Evolutionary conservation across 164 flowering plant species (phyloP).

Genomic region (Liriodendron chinense): DNA sequence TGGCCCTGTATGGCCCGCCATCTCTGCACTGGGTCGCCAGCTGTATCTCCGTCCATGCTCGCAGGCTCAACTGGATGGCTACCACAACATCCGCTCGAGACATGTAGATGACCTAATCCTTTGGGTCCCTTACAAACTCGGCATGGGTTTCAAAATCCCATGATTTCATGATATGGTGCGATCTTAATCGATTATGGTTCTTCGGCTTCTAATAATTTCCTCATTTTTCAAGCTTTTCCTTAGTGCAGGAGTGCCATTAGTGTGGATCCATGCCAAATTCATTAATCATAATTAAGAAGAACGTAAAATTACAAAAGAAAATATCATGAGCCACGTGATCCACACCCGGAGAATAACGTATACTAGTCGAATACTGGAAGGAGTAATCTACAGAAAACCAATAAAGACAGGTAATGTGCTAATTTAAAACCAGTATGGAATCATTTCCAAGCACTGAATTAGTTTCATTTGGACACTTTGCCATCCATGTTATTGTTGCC

Average conservation of each 20-base stretch:
- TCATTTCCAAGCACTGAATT: too few species aligned
- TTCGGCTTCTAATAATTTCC: slow-evolving; percentile 48
- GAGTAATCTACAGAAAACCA: not conserved
- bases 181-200: slow-evolving; percentile 30
- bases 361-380: not conserved
- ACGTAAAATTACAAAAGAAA: slow-evolving; percentile 1
- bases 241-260: not conserved
- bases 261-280: not conserved
- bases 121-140: slow-evolving; percentile 40
- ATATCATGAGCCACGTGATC: slow-evolving; percentile 22
- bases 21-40: too few species aligned
- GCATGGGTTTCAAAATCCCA: slow-evolving; percentile 36
- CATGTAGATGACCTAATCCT: slow-evolving; percentile 17
- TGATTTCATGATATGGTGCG: slow-evolving; percentile 32
- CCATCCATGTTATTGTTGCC: too few species aligned
- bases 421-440: not conserved
- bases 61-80: not conserved
- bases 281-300: not conserved
- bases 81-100: not conserved
- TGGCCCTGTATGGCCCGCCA: not conserved
- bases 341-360: slow-evolving; percentile 11
- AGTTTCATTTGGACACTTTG: too few species aligned
- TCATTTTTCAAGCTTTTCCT: slow-evolving; percentile 9
- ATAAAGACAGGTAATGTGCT: not conserved
- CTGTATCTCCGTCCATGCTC: not conserved